Evolutionary conservation across 768 basidiomycete genomes (phyloP).

Genomic region (Punctularia strigosozonata): DNA sequence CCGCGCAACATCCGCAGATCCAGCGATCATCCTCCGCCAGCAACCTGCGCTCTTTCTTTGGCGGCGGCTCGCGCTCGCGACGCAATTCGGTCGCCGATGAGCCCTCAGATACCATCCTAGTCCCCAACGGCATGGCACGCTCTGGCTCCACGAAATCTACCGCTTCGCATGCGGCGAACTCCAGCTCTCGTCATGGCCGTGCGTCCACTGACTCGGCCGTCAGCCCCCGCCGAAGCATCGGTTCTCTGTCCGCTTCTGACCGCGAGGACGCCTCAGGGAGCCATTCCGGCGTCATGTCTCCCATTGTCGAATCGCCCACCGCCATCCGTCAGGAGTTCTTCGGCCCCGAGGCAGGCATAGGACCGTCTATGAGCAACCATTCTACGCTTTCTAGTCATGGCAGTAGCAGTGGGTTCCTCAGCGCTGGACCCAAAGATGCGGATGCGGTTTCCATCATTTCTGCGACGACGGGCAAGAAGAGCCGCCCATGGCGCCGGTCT

Average conservation of each 20-base stretch:
- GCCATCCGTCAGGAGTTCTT: conserved; percentile 21
- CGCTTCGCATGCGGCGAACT: background rate
- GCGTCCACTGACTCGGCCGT: conserved; percentile 3
- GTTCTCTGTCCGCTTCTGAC: background rate
- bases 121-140: background rate
- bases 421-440: background rate
- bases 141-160: background rate
- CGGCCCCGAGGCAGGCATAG: background rate
- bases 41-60: no score
- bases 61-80: no score
- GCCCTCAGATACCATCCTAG: background rate
- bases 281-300: conserved; percentile 11
- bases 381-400: no score
- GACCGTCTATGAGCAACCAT: background rate
- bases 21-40: no score
- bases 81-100: no score
- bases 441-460: conserved; percentile 11
- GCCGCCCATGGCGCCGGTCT: conserved; percentile 6
- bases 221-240: conserved; percentile 9
- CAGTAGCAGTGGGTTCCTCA: background rate
- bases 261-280: conserved; percentile 7
- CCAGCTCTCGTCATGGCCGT: background rate
- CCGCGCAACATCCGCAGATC: background rate
- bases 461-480: conserved; percentile 11
- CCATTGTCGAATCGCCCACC: conserved; percentile 37